Evolutionary conservation across 2,329 filamentous ascomycete genomes (phyloP), one percentile per base, ranked within the genome.

Genomic region (Fusarium euwallaceae): DNA sequence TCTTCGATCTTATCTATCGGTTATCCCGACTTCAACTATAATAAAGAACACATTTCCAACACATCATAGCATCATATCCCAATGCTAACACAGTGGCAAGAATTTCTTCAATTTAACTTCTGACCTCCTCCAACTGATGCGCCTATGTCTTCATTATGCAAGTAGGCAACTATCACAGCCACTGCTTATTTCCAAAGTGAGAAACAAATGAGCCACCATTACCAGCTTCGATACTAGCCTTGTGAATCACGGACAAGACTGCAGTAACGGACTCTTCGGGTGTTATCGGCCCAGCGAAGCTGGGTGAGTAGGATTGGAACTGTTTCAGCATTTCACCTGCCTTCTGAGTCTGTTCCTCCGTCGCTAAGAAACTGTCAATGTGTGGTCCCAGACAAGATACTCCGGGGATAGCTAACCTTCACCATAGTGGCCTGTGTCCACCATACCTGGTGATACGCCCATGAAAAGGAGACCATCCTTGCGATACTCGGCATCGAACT

Each of bases 401-500:
- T 32, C 29, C 14, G 17, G 51, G 5, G 17, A 20, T 32, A 14
- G 59, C 79, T 74, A 59, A 82, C 81, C 20, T 0, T 81, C 56
- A 1, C 72, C 60, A 24, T 76, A 77, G 6, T 80, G 77, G 1
- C 84, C 85, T 0, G 83, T 84, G 0, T 86, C 84, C 0, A 91
- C 88, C 0, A 88, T 17, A 0, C 89, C 89, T 0, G 89, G 89
- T 17, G 83, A 86, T 11, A 91, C 78, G 10, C 81, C 81, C 68
- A 92, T 70, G 78, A 90, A 88, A 1, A 90, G 76, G 0, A 92
- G 82, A 0, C 87, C 88, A 0, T 90, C 82, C 36, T 84, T 81
- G 56, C 81, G 82, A 70, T 88, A 88, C 72, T 87, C 80, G 1
- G 84, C 85, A 65, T 82, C 85, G 77, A 85, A 91, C 79, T 91